Conservation (phyloP, 2,329 filamentous ascomycete species). For the Calonectria ilicicola region DNA sequence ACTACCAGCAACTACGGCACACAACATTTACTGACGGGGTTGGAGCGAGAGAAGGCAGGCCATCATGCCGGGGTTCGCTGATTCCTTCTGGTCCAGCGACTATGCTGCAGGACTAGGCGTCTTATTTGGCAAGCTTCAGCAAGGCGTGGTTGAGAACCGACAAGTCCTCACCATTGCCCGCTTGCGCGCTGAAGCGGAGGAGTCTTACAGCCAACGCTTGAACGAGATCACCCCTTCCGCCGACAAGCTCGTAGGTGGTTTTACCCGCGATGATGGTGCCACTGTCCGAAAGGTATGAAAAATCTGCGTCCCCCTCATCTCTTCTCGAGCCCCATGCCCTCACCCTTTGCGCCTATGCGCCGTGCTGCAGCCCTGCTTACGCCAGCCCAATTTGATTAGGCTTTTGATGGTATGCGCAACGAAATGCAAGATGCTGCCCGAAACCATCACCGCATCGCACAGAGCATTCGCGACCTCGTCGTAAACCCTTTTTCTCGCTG, state of each 20-base stretch:
- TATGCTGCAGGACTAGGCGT: conserved; percentile 96
- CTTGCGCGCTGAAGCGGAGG: conserved; percentile 95
- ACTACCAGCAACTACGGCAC: conserved; percentile 18
- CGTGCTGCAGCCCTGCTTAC: conserved; percentile 18
- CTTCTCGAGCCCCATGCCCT: not conserved
- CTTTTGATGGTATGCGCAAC: conserved; percentile 90
- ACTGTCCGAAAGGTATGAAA: conserved; percentile 87
- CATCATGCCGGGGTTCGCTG: conserved; percentile 88
- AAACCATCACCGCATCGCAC: conserved; percentile 94
- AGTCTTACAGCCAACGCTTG: conserved; percentile 84
- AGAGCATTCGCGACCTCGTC: conserved; percentile 95
- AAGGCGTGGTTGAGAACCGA: conserved; percentile 94
- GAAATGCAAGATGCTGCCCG: conserved; percentile 93
- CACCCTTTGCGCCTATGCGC: conserved; percentile 3
- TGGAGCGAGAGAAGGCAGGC: conserved; percentile 40
- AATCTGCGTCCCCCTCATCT: not conserved
- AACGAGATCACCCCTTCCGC: conserved; percentile 84
- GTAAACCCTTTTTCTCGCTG: conserved; percentile 94
- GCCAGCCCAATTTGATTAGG: conserved; percentile 62
- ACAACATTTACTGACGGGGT: conserved; percentile 33
- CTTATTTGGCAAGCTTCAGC: conserved; percentile 95
- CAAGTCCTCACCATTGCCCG: conserved; percentile 92
- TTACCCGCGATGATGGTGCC: conserved; percentile 91
- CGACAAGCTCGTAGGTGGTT: conserved; percentile 86
- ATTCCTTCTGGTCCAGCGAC: conserved; percentile 98